Base-by-base conservation (phyloP, 139 green algal species). In the Tetraselmis striata region DNA sequence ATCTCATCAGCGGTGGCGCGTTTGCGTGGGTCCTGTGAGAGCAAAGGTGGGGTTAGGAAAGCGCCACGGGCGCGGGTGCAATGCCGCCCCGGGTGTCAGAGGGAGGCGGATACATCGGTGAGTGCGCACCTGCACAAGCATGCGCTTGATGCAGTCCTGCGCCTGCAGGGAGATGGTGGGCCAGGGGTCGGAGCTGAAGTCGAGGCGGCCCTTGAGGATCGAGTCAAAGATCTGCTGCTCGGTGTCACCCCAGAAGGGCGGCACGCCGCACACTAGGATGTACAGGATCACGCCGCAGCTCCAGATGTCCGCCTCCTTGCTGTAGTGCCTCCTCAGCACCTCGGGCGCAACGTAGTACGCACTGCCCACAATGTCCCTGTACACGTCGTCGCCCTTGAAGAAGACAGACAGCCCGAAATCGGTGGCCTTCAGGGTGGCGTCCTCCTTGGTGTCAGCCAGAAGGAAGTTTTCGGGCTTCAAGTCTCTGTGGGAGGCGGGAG, bases 391-490 rank as follows among this genome's bases (percentile, higher is more conserved):
- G 25, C 90, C 92, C 84, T 95, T 97, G 88, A 96, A 96, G 83
- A 98, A 99, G 2, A 92, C 84, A 18, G 90, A 95, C 31, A 98
- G 91, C 22, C 95, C 95, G 86, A 98, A 98, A 84, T 98, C 95
- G 24, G 95, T 98, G 67, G 94, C 92, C 89, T 97, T 98, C 32
- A 99, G 88, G 77, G 90, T 76, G 0, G 93, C 79, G 18, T 91
- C 74, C 0, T 90, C 80, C 0, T 79, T 76, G 78, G 93, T 94
- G 84, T 76, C 91, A 1, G 90, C 92, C 30, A 99, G 90, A 84
- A 99, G 86, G 84, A 99, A 99, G 88, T 99, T 99, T 86, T 99
- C 97, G 31, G 91, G 93, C 85, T 95, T 95, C 45, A 95, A 84
- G 85, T 95, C 91, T 0, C 91, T 79, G 32, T 31, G 28, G 0